A percentile compares a stretch with the other conserved stretches of the same genome.
Conservation (phyloP, 345 rosid species). For the Euphorbia tirucalli region DNA sequence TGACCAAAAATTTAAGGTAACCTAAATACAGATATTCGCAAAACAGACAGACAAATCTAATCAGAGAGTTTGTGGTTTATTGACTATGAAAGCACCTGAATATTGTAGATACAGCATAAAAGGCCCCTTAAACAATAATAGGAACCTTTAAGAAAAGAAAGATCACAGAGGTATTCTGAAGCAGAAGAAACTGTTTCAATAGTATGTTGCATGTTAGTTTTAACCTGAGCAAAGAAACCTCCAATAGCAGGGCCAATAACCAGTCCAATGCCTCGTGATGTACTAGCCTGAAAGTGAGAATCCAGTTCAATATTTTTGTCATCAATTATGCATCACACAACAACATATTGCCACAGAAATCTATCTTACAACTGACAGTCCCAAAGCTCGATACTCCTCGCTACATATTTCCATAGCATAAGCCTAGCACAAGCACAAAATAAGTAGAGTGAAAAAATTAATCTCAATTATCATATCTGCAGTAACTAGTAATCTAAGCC, state of each 20-base stretch:
- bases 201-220: neutral
- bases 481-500: neutral
- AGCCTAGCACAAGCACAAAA: conserved; percentile 12
- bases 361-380: conserved; percentile 16
- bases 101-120: too few species aligned
- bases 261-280: conserved; percentile 26
- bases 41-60: too few species aligned
- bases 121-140: too few species aligned
- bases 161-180: neutral
- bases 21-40: too few species aligned
- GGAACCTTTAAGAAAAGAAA: neutral
- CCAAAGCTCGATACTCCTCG: conserved; percentile 24
- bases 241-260: conserved; percentile 30
- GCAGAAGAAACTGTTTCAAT: neutral
- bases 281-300: conserved; percentile 16
- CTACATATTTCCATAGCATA: conserved; percentile 26
- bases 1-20: too few species aligned
- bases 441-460: neutral
- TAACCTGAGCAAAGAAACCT: conserved; percentile 30
- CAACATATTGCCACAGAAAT: conserved; percentile 3
- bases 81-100: too few species aligned
- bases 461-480: neutral
- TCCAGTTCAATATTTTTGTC: neutral
- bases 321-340: neutral
- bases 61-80: too few species aligned